These are phyloP conservation scores for Brassica hybrid DNA, from an alignment of 441 rosid genomes.

Conservation along the genomic window DNA sequence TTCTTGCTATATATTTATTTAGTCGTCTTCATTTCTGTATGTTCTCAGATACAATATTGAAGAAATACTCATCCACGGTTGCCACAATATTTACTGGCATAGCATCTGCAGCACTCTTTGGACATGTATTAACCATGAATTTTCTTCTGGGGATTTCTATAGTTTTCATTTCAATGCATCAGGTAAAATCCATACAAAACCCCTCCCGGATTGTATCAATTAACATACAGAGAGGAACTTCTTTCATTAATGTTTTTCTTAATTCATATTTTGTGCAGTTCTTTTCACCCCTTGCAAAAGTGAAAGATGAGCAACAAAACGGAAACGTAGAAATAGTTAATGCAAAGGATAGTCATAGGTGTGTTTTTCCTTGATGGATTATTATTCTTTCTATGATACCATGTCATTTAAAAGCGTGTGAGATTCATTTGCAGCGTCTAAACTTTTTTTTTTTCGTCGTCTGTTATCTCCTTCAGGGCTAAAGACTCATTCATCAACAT, in stretches of 20 bases:
- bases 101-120: constrained; percentile 88
- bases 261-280: constrained; percentile 53
- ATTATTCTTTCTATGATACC: not conserved
- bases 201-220: not conserved
- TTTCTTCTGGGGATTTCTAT: constrained; percentile 91
- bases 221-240: not conserved
- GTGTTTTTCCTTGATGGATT: constrained; percentile 10
- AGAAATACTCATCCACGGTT: constrained; percentile 93
- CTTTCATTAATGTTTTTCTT: not conserved
- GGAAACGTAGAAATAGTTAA: constrained; percentile 55
- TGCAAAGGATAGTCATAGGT: constrained; percentile 62
- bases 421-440: constrained; percentile 6
- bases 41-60: constrained; percentile 84
- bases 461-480: constrained; percentile 53
- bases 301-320: constrained; percentile 66
- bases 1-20: constrained; percentile 20
- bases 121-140: constrained; percentile 82
- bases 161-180: constrained; percentile 96
- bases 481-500: constrained; percentile 76
- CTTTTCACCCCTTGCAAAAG: constrained; percentile 86
- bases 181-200: constrained; percentile 52
- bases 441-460: constrained; percentile 11
- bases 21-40: constrained; percentile 31
- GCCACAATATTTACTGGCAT: constrained; percentile 97
- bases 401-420: not conserved